A percentile compares a stretch with the other conserved stretches of the same genome.
phyloP scores from a whole-genome alignment of 768 basidiomycete species.

The Trametes meyenii region DNA sequence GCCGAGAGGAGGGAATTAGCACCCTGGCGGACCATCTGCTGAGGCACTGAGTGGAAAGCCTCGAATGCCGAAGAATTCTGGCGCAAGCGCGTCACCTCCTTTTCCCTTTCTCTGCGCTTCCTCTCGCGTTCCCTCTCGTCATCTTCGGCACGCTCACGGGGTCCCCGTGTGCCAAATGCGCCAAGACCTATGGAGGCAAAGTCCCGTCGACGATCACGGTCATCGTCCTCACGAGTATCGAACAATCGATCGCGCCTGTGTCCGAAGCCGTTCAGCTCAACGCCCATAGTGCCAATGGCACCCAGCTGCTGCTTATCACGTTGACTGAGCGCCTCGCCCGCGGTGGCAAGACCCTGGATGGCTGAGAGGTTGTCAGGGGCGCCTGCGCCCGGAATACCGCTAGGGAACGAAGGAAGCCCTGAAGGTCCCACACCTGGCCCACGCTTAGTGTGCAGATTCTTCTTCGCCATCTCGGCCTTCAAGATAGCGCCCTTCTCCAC shows the following conservation, averaged over 20 bases:
- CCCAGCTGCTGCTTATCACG: conserved; percentile 28
- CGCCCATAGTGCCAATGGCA: conserved; percentile 30
- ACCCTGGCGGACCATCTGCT: conserved; percentile 38
- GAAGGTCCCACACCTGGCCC: conserved; percentile 61
- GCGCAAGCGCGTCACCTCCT: conserved; percentile 49
- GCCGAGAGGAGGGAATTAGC: conserved; percentile 37
- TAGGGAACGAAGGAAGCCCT: conserved; percentile 23
- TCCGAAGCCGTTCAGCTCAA: conserved; percentile 42
- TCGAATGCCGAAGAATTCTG: conserved; percentile 62
- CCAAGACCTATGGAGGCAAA: conserved; percentile 37
- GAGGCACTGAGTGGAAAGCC: conserved; percentile 72
- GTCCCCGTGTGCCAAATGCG: conserved; percentile 47
- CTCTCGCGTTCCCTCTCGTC: conserved; percentile 53
- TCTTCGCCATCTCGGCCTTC: conserved; percentile 99
- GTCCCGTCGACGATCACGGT: conserved; percentile 44
- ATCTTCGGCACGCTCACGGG: conserved; percentile 65
- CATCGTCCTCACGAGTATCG: conserved; percentile 51
- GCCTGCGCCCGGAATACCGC: conserved; percentile 19
- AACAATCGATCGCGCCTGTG: conserved; percentile 31
- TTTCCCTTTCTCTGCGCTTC: conserved; percentile 56
- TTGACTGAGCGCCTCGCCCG: conserved; percentile 24
- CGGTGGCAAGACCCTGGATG: conserved; percentile 21
- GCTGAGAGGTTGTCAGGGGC: conserved; percentile 21
- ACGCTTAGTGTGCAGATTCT: conserved; percentile 95
- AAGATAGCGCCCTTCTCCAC: conserved; percentile 90